phyloP scores from a whole-genome alignment of 140 eudicot genomes.

The Oenanthe javanica region DNA sequence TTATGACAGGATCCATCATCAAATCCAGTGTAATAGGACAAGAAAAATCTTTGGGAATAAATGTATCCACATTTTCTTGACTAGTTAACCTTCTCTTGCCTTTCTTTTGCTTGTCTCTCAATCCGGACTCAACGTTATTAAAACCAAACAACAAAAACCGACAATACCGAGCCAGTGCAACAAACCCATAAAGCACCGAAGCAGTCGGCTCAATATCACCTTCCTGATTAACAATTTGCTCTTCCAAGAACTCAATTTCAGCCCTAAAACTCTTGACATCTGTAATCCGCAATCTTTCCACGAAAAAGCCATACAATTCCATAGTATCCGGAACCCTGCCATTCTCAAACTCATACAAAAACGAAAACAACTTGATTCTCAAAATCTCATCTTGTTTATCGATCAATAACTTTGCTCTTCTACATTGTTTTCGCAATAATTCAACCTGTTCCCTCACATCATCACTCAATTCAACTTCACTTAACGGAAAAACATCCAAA shows the following conservation, averaged over 20 bases:
- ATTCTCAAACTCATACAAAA: slow-evolving; percentile 54
- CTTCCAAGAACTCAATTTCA: slow-evolving; percentile 87
- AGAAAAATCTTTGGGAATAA: slow-evolving; percentile 65
- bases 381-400: slow-evolving; percentile 54
- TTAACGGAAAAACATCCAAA: slow-evolving; percentile 72
- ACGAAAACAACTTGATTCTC: slow-evolving; percentile 34
- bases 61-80: slow-evolving; percentile 51
- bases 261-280: slow-evolving; percentile 43
- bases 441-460: slow-evolving; percentile 75
- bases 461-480: slow-evolving; percentile 28
- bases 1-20: slow-evolving; percentile 81
- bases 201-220: slow-evolving; percentile 73
- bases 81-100: slow-evolving; percentile 39
- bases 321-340: slow-evolving; percentile 28
- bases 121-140: slow-evolving; percentile 50
- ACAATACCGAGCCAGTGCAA: slow-evolving; percentile 64
- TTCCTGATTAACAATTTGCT: slow-evolving; percentile 66
- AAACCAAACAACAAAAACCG: slow-evolving; percentile 72
- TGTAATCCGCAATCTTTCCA: slow-evolving; percentile 37
- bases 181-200: slow-evolving; percentile 60
- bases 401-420: slow-evolving; percentile 34
- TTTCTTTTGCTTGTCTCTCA: slow-evolving; percentile 32
- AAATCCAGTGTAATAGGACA: slow-evolving; percentile 81
- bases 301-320: slow-evolving; percentile 38
- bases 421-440: slow-evolving; percentile 47